Conservation (phyloP, 2,329 filamentous ascomycete species). For the Phialocephala subalpina region DNA sequence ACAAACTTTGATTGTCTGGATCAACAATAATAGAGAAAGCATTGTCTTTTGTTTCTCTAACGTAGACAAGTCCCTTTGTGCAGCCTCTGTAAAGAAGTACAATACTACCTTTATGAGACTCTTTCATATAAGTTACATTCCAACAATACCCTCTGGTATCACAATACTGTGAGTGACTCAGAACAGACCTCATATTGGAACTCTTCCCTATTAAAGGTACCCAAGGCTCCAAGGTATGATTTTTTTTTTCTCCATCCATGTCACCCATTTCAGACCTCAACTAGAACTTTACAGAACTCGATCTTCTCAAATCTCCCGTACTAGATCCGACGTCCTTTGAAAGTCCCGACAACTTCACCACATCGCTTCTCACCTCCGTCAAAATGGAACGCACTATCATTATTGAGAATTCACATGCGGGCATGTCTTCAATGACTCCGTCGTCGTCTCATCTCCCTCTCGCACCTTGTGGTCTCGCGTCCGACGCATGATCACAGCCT, state of each 20-base stretch:
- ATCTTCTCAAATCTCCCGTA: not conserved
- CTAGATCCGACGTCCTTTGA: not conserved
- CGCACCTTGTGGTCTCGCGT: not conserved
- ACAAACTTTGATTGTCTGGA: too few species aligned
- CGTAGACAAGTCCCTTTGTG: too few species aligned
- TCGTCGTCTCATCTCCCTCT: not conserved
- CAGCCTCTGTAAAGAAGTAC: not conserved
- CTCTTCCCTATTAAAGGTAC: not conserved
- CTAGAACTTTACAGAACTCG: not conserved
- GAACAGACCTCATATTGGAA: not conserved
- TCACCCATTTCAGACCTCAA: not conserved
- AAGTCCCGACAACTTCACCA: not conserved
- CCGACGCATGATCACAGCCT: not conserved
- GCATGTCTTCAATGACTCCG: not conserved
- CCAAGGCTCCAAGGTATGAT: not conserved
- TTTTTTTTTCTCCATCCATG: not conserved
- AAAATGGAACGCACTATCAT: not conserved
- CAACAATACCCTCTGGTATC: not conserved
- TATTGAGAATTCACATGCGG: not conserved
- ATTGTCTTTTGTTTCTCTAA: not conserved
- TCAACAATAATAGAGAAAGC: not conserved
- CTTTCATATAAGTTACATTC: not conserved
- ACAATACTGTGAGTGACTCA: not conserved
- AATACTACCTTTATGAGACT: not conserved
- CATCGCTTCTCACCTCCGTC: not conserved